phyloP scores from a whole-genome alignment of 495 filamentous ascomycete genomes.

The Cryomyces minteri region DNA sequence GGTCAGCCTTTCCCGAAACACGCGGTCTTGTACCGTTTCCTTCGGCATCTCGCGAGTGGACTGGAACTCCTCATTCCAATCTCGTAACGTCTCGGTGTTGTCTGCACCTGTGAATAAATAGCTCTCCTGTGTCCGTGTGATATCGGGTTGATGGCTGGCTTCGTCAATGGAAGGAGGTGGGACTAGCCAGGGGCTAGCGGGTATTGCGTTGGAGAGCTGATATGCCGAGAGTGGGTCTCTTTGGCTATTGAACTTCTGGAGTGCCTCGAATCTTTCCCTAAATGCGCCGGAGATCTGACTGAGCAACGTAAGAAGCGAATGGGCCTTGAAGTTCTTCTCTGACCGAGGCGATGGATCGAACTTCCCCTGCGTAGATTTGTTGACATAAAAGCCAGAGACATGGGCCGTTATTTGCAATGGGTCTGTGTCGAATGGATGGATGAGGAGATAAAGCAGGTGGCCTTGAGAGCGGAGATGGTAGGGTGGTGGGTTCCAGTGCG shows the following conservation, averaged over 20 bases:
- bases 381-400: conserved; percentile 89
- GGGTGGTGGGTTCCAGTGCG: conserved; percentile 91
- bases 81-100: conserved; percentile 79
- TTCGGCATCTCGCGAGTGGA: conserved; percentile 85
- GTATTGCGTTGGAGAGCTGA: conserved; percentile 83
- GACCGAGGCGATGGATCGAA: conserved; percentile 75
- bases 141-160: conserved; percentile 58
- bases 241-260: conserved; percentile 64
- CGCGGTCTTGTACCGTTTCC: conserved; percentile 84
- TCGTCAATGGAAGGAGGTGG: conserved; percentile 40
- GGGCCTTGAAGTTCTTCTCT: conserved; percentile 49
- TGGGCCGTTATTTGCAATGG: conserved; percentile 84
- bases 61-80: conserved; percentile 99
- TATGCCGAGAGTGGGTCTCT: conserved; percentile 85
- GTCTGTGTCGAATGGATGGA: conserved; percentile 82
- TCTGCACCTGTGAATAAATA: conserved; percentile 81
- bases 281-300: conserved; percentile 69
- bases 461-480: conserved; percentile 79
- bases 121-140: conserved; percentile 79
- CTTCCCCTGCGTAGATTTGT: conserved; percentile 74
- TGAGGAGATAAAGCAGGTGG: conserved; percentile 78
- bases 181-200: conserved; percentile 85
- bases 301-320: conserved; percentile 75
- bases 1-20: conserved; percentile 85
- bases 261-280: conserved; percentile 43